phyloP scores from a whole-genome alignment of 345 rosid species.

The Melaleuca quinquenervia region DNA sequence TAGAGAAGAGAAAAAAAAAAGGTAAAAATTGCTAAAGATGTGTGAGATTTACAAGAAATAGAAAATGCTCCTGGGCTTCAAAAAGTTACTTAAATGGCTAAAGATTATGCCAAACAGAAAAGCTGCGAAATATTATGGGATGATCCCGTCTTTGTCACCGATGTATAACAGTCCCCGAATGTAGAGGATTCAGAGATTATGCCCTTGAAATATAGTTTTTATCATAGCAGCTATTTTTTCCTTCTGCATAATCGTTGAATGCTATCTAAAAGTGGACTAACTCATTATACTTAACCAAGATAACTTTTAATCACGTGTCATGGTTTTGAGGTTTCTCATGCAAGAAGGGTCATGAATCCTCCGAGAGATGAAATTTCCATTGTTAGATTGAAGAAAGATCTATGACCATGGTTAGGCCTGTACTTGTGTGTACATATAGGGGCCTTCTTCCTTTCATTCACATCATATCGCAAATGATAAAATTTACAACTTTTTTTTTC shows the following conservation, averaged over 20 bases:
- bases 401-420: too few species aligned
- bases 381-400: too few species aligned
- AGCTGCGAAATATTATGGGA: not conserved
- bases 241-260: not conserved
- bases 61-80: not conserved
- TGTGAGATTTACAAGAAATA: not conserved
- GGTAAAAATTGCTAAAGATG: not conserved
- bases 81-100: not conserved
- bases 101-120: not conserved
- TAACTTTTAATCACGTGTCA: not conserved
- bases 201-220: not conserved
- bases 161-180: not conserved
- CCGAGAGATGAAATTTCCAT: too few species aligned
- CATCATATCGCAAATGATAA: too few species aligned
- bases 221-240: not conserved
- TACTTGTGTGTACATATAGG: too few species aligned
- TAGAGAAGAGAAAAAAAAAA: not conserved
- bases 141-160: not conserved
- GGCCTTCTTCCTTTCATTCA: too few species aligned
- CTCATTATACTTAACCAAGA: not conserved
- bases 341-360: too few species aligned
- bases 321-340: too few species aligned
- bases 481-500: too few species aligned
- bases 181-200: rapidly evolving
- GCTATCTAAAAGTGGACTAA: not conserved